These are phyloP conservation scores for Periconia macrospinosa DNA, from an alignment of 2,329 filamentous ascomycete genomes.

Conservation along the genomic window DNA sequence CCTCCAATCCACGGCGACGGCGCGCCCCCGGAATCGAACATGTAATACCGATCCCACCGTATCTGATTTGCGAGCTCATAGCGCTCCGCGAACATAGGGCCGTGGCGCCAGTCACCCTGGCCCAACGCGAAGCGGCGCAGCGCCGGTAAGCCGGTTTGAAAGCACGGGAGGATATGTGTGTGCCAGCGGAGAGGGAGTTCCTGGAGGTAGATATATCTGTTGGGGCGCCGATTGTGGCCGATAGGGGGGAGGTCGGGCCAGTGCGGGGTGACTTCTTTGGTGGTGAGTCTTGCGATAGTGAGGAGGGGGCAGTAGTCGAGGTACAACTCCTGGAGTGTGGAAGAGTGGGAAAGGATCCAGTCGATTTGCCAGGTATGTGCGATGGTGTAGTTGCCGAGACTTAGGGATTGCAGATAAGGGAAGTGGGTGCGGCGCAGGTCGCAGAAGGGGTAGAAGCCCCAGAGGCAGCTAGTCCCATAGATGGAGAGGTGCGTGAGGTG, in stretches of 20 bases:
- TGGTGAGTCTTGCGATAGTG: constrained; percentile 1
- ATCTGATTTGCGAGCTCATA: constrained; percentile 2
- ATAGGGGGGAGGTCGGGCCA: neutral
- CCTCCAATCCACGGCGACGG: constrained; percentile 7
- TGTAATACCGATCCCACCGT: neutral
- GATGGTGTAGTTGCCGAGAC: constrained; percentile 48
- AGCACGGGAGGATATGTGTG: constrained; percentile 8
- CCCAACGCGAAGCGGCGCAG: constrained; percentile 14
- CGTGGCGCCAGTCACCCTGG: constrained; percentile 1
- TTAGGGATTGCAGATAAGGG: constrained; percentile 44
- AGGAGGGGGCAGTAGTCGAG: constrained; percentile 49
- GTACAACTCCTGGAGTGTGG: constrained; percentile 46
- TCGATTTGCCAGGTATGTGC: constrained; percentile 51
- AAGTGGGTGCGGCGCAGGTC: constrained; percentile 43
- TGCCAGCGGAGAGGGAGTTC: too few relatives aligned
- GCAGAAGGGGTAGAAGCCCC: constrained; percentile 47
- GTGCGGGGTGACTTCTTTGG: constrained; percentile 3
- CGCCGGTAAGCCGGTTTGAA: constrained; percentile 7
- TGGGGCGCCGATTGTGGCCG: neutral
- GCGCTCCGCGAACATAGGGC: constrained; percentile 16
- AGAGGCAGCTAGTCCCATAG: constrained; percentile 33
- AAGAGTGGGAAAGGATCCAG: constrained; percentile 48
- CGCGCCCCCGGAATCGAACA: constrained; percentile 7
- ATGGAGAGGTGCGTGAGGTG: constrained; percentile 44
- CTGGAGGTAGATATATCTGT: constrained; percentile 6